Conservation (phyloP, 2,329 filamentous ascomycete species). For the Colletotrichum liriopes region DNA sequence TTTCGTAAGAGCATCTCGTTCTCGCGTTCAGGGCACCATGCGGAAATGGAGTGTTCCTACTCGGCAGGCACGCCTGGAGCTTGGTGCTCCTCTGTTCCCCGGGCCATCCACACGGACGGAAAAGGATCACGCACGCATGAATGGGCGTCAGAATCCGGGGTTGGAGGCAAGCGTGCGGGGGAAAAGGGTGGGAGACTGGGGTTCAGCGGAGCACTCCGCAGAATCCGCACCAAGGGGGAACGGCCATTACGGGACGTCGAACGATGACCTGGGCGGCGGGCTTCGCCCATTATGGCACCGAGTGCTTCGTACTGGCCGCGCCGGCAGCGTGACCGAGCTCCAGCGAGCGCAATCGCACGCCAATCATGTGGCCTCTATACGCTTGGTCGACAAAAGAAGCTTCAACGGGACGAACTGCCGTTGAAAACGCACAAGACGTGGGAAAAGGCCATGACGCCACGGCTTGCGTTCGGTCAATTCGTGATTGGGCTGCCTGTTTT, state of each 20-base stretch:
- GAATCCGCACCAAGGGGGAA: background rate
- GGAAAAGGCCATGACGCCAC: conserved; percentile 1
- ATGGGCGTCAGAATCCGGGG: conserved; percentile 29
- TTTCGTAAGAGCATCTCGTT: background rate
- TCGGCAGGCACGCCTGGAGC: background rate
- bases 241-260: background rate
- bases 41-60: too few species aligned
- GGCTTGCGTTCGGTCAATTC: background rate
- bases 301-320: background rate
- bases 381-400: too few species aligned
- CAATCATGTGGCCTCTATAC: too few species aligned
- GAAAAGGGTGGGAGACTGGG: conserved; percentile 12
- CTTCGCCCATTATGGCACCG: background rate
- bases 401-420: conserved; percentile 18
- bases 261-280: background rate
- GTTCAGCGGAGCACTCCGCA: conserved; percentile 35
- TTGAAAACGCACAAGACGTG: background rate
- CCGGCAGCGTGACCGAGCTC: background rate
- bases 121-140: conserved; percentile 21
- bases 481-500: conserved; percentile 26
- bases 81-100: background rate
- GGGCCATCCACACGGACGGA: conserved; percentile 11
- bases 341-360: background rate
- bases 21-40: conserved; percentile 13
- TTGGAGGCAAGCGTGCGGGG: conserved; percentile 31